These are phyloP conservation scores for Pyrus pyrifolia DNA, from an alignment of 306 rosid genomes.

Conservation along the genomic window DNA sequence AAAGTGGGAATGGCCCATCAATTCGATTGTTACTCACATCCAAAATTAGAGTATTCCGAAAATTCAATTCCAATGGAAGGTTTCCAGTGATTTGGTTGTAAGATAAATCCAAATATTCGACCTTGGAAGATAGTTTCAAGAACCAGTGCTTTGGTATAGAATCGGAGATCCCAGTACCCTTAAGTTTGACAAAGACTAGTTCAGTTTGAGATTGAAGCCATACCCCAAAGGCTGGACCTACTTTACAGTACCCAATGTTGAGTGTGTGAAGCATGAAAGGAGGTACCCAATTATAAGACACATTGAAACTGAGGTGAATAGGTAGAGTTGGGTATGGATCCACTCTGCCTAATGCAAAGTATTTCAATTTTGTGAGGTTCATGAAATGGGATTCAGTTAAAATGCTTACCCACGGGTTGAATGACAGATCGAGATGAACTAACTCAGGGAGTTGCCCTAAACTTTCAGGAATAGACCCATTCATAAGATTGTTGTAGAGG, in stretches of 20 bases:
- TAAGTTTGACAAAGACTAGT: neutral
- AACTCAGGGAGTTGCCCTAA: no score
- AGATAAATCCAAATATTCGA: neutral
- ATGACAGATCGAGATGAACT: no score
- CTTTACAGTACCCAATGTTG: neutral
- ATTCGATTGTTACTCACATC: neutral
- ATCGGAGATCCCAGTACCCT: neutral
- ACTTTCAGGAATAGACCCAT: neutral
- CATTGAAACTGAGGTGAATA: neutral
- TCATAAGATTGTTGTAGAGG: no score
- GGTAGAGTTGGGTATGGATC: neutral
- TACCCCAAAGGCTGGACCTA: neutral
- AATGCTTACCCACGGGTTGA: no score
- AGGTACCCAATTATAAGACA: neutral
- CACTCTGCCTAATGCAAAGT: neutral
- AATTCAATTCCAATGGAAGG: neutral
- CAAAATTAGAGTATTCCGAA: neutral
- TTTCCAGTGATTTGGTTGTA: neutral
- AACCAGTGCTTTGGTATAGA: neutral
- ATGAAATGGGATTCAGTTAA: no score
- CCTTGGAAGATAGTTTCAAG: neutral
- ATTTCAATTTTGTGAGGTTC: no score
- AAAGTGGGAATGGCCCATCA: neutral
- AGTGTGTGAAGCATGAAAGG: neutral
- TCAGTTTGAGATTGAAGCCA: conserved; percentile 10